Evolutionary conservation across 1,284 basidiomycete genomes (phyloP).

Genomic region (Athelia sp.): DNA sequence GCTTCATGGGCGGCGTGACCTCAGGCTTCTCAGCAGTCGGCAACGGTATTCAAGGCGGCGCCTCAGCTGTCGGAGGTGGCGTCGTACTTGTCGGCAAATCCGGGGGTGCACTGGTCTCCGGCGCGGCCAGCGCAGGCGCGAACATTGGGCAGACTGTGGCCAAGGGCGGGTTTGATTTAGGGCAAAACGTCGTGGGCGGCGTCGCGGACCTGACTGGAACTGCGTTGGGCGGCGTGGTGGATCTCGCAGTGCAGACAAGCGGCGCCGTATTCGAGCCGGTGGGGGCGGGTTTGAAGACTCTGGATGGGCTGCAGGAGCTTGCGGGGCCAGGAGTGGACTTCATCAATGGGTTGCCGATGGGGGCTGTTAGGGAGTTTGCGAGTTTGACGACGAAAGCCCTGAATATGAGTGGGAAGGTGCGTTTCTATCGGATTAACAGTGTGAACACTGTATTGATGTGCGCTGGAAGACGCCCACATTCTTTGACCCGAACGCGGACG

Average conservation of each 20-base stretch:
- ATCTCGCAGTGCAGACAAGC: constrained; percentile 15
- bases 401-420: constrained; percentile 17
- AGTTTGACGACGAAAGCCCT: constrained; percentile 16
- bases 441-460: too few species aligned
- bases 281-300: constrained; percentile 16
- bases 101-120: constrained; percentile 9
- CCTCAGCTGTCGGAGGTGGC: too few species aligned
- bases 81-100: neutral
- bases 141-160: constrained; percentile 13
- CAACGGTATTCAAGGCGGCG: too few species aligned
- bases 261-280: constrained; percentile 21
- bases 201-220: constrained; percentile 14
- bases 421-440: too few species aligned
- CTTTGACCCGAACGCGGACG: constrained; percentile 21
- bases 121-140: constrained; percentile 11
- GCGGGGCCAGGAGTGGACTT: constrained; percentile 16
- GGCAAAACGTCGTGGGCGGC: constrained; percentile 12
- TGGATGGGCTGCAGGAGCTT: constrained; percentile 17
- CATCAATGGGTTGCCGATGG: constrained; percentile 20
- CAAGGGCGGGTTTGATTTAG: constrained; percentile 14
- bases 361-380: constrained; percentile 15
- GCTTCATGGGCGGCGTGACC: neutral
- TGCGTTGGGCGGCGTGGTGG: constrained; percentile 17
- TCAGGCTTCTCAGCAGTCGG: neutral
- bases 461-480: constrained; percentile 19